Evolutionary conservation across 2,329 filamentous ascomycete genomes (phyloP).

Genomic region (Ceratocystis cubensis): DNA sequence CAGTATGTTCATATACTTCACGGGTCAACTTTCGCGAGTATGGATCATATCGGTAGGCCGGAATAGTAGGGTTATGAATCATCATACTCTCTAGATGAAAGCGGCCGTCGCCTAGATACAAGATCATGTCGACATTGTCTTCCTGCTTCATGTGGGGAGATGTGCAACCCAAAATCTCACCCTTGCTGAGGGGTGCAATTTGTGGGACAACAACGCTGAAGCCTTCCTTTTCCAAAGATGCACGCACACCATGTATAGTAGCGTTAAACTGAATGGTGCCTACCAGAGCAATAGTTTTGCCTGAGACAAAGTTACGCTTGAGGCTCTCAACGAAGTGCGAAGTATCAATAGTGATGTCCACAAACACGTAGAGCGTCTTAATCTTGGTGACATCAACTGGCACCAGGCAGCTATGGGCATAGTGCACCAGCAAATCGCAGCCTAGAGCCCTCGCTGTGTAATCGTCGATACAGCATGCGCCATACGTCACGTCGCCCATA

Average conservation of each 20-base stretch:
- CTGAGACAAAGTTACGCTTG: constrained; percentile 71
- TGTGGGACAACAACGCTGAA: constrained; percentile 82
- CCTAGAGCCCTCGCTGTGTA: constrained; percentile 89
- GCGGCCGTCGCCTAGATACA: constrained; percentile 83
- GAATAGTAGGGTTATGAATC: constrained; percentile 89
- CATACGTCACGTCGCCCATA: constrained; percentile 98
- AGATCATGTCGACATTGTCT: constrained; percentile 57
- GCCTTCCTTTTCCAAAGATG: constrained; percentile 67
- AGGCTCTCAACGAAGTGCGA: constrained; percentile 75
- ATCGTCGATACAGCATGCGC: constrained; percentile 96
- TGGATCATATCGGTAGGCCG: constrained; percentile 92
- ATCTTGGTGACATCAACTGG: constrained; percentile 95
- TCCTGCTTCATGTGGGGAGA: constrained; percentile 56
- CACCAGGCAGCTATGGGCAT: constrained; percentile 92
- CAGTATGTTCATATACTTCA: constrained; percentile 82
- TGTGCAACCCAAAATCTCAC: constrained; percentile 95
- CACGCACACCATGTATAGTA: constrained; percentile 75
- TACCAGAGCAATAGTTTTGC: constrained; percentile 82
- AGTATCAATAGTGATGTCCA: constrained; percentile 93
- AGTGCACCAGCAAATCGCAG: constrained; percentile 90
- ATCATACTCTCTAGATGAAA: constrained; percentile 98
- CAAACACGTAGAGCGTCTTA: constrained; percentile 94
- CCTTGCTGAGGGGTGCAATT: constrained; percentile 82
- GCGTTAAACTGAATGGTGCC: constrained; percentile 99
- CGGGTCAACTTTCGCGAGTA: constrained; percentile 85